These are phyloP conservation scores for Durotheca rogersii DNA, from an alignment of 495 filamentous ascomycete genomes.

Conservation along the genomic window DNA sequence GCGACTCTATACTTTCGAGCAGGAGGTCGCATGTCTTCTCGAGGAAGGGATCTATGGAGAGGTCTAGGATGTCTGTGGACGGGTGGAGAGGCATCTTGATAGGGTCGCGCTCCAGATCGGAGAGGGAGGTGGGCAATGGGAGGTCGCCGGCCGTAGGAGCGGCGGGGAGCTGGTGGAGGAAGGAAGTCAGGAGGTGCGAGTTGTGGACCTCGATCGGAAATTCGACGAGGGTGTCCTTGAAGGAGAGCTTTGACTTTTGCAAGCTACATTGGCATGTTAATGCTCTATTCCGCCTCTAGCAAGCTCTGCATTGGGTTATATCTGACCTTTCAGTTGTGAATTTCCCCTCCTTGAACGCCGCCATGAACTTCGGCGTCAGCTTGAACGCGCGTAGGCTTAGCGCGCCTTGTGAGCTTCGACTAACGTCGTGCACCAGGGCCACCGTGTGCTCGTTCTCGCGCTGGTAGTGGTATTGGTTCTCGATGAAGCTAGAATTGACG, in stretches of 20 bases:
- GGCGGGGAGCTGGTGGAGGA: slow-evolving; percentile 78
- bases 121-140: slow-evolving; percentile 71
- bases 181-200: slow-evolving; percentile 92
- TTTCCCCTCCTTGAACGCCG: slow-evolving; percentile 91
- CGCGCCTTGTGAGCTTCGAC: slow-evolving; percentile 87
- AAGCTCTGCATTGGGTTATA: neutral
- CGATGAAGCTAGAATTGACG: slow-evolving; percentile 88
- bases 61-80: slow-evolving; percentile 83
- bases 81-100: slow-evolving; percentile 69
- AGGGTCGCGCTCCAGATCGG: slow-evolving; percentile 62
- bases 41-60: slow-evolving; percentile 96
- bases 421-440: slow-evolving; percentile 93
- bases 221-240: slow-evolving; percentile 92
- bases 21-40: slow-evolving; percentile 97
- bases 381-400: slow-evolving; percentile 89
- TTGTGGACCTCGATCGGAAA: slow-evolving; percentile 92
- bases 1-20: slow-evolving; percentile 92
- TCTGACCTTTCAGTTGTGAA: slow-evolving; percentile 91
- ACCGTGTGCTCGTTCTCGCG: slow-evolving; percentile 91
- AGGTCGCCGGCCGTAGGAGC: slow-evolving; percentile 60
- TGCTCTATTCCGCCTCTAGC: slow-evolving; percentile 21
- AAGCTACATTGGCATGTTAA: slow-evolving; percentile 56
- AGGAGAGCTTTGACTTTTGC: slow-evolving; percentile 86
- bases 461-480: slow-evolving; percentile 98
- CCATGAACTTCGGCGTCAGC: slow-evolving; percentile 84